phyloP scores from a whole-genome alignment of 345 rosid species.

The Garcia nutans region DNA sequence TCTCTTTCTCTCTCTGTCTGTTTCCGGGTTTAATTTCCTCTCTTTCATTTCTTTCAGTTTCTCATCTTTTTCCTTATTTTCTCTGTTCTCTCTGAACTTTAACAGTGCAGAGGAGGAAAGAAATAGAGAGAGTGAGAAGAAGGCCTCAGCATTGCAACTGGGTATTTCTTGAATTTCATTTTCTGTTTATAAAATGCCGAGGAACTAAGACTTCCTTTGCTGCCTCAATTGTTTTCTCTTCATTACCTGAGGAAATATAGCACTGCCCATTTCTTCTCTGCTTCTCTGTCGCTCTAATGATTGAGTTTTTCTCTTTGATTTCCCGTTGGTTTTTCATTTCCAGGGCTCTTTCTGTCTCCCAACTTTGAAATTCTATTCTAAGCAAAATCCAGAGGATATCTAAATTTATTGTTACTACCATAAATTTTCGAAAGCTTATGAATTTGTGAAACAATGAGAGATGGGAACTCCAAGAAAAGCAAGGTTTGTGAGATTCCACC shows the following conservation, averaged over 20 bases:
- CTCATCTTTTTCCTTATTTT: conserved; percentile 15
- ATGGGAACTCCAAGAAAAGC: conserved; percentile 74
- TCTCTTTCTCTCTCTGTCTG: conserved; percentile 9
- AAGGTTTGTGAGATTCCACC: conserved; percentile 48
- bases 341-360: conserved; percentile 13
- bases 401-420: conserved; percentile 11
- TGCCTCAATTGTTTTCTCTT: conserved; percentile 28
- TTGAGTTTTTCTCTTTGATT: neutral
- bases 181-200: conserved; percentile 29
- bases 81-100: conserved; percentile 22
- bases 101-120: conserved; percentile 4
- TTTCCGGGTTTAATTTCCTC: conserved; percentile 26
- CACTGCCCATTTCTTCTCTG: conserved; percentile 21
- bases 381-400: conserved; percentile 18
- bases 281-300: conserved; percentile 10
- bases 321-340: conserved; percentile 5
- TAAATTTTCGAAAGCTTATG: conserved; percentile 40
- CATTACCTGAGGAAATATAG: conserved; percentile 33
- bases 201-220: conserved; percentile 29
- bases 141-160: conserved; percentile 16
- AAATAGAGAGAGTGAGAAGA: conserved; percentile 5
- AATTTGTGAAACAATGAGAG: conserved; percentile 74
- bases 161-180: conserved; percentile 25
- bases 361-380: conserved; percentile 10
- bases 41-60: conserved; percentile 22